Base-by-base conservation (phyloP, 2,329 filamentous ascomycete genomes). In the Trichoderma koningiopsis region DNA sequence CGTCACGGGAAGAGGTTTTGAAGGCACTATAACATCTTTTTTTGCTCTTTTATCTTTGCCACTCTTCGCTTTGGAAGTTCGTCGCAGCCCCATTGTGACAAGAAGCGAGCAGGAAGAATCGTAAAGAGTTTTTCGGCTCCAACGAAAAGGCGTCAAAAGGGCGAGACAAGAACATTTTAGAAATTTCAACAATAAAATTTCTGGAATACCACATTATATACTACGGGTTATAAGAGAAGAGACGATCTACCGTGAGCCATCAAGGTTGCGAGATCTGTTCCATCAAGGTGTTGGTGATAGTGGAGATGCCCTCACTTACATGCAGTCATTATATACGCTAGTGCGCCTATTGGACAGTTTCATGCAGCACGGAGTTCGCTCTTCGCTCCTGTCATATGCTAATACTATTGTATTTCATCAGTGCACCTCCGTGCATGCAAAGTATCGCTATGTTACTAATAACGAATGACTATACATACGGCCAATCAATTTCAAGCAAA, bases 1-100 rank as follows among this genome's bases (percentile, higher is more conserved):
- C 8, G 79, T 80, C 10, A 80, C 79, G 0, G 79, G 78, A 3
- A 80, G 67, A 10, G 75, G 70, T 43, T 74, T 79, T 16, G 40
- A 19, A 10, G 65, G 65, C 31, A 68, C 47, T 33, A 61, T 5
- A 33, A 24, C 31, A n/a, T 64, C 31, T 7, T 57, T 58, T 6
- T 52, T 67, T 22, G 35, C 33, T 33, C 29, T 29, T 10, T 33
- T 33, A 1, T 16, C 29, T 5, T 47, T 58, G 5, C n/a, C 27
- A 14, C 35, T 59, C 24, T 67, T 67, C 6, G 29, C 29, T 43
- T 40, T 56, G 1, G 31, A 56, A 14, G 33, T 56, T 31, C 35
- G 49, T 29, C 33, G 49, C 6, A 8, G 35, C 4, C 16, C 61
- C 61, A 64, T 64, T 43, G 24, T 37, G 22, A 14, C 22, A 16